A percentile compares a stretch with the other conserved stretches of the same genome.
These are phyloP conservation scores for Cyclotella kingstonii DNA, from an alignment of 108 stramenopile genomes.

Conservation along the genomic window DNA sequence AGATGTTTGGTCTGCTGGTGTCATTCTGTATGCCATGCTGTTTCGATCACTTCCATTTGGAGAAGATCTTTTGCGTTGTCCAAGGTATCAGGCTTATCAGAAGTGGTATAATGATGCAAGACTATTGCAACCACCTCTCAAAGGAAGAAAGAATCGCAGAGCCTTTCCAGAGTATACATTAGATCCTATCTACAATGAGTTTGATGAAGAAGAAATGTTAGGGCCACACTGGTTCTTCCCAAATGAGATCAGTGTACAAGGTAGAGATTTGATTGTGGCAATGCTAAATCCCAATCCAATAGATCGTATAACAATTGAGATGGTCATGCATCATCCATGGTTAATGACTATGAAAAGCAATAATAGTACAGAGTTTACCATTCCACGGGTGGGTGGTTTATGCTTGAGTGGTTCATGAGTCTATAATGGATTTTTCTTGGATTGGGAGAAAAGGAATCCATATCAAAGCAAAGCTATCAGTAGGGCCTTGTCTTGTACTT, in stretches of 20 bases:
- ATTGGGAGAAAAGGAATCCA: too few relatives aligned
- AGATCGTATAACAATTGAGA: constrained; percentile 64
- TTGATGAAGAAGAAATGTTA: constrained; percentile 65
- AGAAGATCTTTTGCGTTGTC: constrained; percentile 80
- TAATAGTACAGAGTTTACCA: constrained; percentile 1
- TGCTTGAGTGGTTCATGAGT: constrained; percentile 1
- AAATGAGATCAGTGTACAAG: constrained; percentile 52
- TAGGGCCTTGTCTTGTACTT: too few relatives aligned
- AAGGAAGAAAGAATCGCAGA: constrained; percentile 49
- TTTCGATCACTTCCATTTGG: constrained; percentile 89
- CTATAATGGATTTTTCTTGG: too few relatives aligned
- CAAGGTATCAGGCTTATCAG: constrained; percentile 80
- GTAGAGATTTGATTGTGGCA: constrained; percentile 81
- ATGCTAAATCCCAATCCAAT: constrained; percentile 83
- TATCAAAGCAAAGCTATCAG: too few relatives aligned
- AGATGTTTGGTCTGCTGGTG: constrained; percentile 94
- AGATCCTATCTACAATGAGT: constrained; percentile 61
- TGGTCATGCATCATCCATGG: constrained; percentile 81
- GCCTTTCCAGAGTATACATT: constrained; percentile 55
- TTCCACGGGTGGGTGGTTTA: background rate
- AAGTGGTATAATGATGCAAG: constrained; percentile 86
- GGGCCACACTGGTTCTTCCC: constrained; percentile 89
- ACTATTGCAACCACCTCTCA: constrained; percentile 25
- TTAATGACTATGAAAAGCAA: constrained; percentile 9
- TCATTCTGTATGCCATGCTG: constrained; percentile 90